phyloP scores from a whole-genome alignment of 306 rosid species.

The barrel medic (Medicago truncatula) region MtrunA17r5.0-ANR NC_053046.1:13673501-13674000 shows the following conservation, averaged over 20 bases:
- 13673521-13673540: too few species aligned
- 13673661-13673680: background rate
- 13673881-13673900: too few species aligned
- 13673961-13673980: background rate
- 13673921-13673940: constrained; percentile 19
- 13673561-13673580: too few species aligned
- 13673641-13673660: background rate
- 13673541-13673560: too few species aligned
- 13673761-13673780: background rate
- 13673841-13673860: background rate
- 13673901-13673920: constrained; percentile 38
- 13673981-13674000: background rate
- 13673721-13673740: background rate
- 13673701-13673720: background rate
- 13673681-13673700: background rate
- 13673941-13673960: constrained; percentile 23
- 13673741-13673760: too few species aligned
- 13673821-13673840: background rate
- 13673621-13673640: constrained; percentile 14
- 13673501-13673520: too few species aligned
- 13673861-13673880: background rate
- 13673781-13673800: background rate
- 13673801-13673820: background rate
- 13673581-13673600: too few species aligned
- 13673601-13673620: background rate